phyloP scores from a whole-genome alignment of 2,329 filamentous ascomycete genomes.

The Fusarium sp. region DNA sequence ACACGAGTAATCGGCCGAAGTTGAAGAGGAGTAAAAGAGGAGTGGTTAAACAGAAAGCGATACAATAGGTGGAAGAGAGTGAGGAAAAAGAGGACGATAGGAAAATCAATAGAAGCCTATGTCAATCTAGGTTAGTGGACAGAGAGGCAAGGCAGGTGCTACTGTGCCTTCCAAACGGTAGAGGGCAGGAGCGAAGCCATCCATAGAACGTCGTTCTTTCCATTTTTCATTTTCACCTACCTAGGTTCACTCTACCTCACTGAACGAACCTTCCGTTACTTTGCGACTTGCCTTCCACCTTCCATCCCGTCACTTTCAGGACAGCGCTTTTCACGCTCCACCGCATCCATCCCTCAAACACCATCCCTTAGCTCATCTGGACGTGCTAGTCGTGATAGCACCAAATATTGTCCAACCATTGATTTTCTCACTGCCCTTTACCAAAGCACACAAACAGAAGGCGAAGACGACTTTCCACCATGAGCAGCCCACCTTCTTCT shows the following conservation, averaged over 20 bases:
- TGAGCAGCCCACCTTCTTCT: slow-evolving; percentile 56
- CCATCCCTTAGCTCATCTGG: slow-evolving; percentile 5
- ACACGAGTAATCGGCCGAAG: slow-evolving; percentile 11
- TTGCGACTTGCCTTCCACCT: neutral
- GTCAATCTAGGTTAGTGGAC: slow-evolving; percentile 32
- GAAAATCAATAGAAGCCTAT: slow-evolving; percentile 21
- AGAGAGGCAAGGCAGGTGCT: slow-evolving; percentile 5
- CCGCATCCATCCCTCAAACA: slow-evolving; percentile 5
- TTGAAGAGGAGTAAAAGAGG: slow-evolving; percentile 25
- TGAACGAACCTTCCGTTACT: neutral
- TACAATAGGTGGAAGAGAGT: slow-evolving; percentile 8
- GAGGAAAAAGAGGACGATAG: slow-evolving; percentile 3
- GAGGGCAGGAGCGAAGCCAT: slow-evolving; percentile 25
- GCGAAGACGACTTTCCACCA: slow-evolving; percentile 8
- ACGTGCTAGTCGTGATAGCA: slow-evolving; percentile 17
- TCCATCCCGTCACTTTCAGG: slow-evolving; percentile 2
- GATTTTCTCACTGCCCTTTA: neutral
- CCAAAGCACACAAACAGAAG: neutral
- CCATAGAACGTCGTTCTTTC: neutral
- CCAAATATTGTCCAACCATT: slow-evolving; percentile 7
- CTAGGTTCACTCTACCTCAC: neutral
- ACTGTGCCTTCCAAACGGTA: neutral
- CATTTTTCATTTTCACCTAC: neutral
- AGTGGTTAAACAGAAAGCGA: slow-evolving; percentile 12
- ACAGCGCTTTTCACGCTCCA: slow-evolving; percentile 7